Evolutionary conservation across 176 grass and related monocot genomes (phyloP).

Genomic region (Musa schizocarpa): DNA sequence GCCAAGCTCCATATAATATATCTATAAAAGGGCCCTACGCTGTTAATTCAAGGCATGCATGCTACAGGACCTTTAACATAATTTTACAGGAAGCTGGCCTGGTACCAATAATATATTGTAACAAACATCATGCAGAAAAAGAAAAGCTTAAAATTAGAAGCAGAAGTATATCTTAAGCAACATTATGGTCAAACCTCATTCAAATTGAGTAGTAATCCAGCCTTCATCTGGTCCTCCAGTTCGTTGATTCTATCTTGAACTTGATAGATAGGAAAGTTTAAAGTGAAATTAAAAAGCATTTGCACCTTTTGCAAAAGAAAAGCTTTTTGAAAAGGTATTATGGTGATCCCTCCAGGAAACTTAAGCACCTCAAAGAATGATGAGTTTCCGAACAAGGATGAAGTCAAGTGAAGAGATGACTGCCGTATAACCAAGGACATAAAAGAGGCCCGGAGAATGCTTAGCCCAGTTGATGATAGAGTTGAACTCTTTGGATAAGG

Average conservation of each 20-base stretch:
- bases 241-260: conserved; percentile 50
- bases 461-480: conserved; percentile 60
- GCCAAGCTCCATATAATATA: too few species aligned
- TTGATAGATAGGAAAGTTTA: conserved; percentile 68
- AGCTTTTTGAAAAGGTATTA: conserved; percentile 66
- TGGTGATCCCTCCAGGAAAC: conserved; percentile 77
- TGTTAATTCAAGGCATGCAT: too few species aligned
- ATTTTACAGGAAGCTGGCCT: not conserved
- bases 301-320: conserved; percentile 67
- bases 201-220: conserved; percentile 47
- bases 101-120: not conserved
- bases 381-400: conserved; percentile 57
- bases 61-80: not conserved
- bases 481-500: conserved; percentile 57
- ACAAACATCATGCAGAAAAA: not conserved
- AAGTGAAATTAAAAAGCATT: conserved; percentile 74
- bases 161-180: not conserved
- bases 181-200: conserved; percentile 46
- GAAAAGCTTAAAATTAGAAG: not conserved
- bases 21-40: too few species aligned
- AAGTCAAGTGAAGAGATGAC: conserved; percentile 66
- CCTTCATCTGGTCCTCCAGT: conserved; percentile 80
- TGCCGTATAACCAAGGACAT: conserved; percentile 58
- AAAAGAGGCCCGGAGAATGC: conserved; percentile 67
- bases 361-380: conserved; percentile 62